Conservation (phyloP, 306 rosid species). For the Sesbania bispinosa region DNA sequence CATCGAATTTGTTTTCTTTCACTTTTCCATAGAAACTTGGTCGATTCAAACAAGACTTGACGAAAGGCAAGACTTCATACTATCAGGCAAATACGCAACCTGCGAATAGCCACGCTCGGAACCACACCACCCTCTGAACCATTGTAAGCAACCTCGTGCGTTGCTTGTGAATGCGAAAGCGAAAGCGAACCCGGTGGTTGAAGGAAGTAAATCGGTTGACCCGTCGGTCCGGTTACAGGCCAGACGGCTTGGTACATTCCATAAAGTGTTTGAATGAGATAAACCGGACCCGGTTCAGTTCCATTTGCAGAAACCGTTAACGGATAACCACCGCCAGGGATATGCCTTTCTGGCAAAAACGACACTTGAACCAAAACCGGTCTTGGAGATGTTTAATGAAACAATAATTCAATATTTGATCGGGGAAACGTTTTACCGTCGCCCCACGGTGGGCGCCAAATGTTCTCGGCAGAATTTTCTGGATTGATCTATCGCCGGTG, state of each 20-base stretch:
- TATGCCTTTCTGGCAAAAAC: constrained; percentile 49
- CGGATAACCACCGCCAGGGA: constrained; percentile 43
- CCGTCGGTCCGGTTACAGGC: constrained; percentile 46
- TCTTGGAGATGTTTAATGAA: no score
- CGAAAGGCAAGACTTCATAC: no score
- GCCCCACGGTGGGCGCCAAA: no score
- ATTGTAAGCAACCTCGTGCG: constrained; percentile 32
- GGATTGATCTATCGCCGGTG: no score
- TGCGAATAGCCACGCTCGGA: constrained; percentile 47
- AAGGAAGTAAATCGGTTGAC: constrained; percentile 37
- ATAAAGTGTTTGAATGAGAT: constrained; percentile 48
- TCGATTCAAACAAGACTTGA: no score
- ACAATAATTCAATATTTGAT: no score
- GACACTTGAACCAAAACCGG: constrained; percentile 34
- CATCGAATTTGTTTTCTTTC: no score
- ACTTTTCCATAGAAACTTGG: no score
- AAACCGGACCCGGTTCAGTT: constrained; percentile 56
- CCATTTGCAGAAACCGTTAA: constrained; percentile 24
- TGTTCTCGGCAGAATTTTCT: no score
- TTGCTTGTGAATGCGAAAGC: no score
- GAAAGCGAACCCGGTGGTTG: constrained; percentile 21
- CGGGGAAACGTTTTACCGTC: no score
- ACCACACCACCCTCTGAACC: constrained; percentile 23
- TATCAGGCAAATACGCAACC: constrained; percentile 48
- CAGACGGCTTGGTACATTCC: constrained; percentile 65